A percentile compares a stretch with the other conserved stretches of the same genome.
These are phyloP conservation scores for Penicillium capsulatum DNA, from an alignment of 2,329 filamentous ascomycete species.

Conservation along the genomic window DNA sequence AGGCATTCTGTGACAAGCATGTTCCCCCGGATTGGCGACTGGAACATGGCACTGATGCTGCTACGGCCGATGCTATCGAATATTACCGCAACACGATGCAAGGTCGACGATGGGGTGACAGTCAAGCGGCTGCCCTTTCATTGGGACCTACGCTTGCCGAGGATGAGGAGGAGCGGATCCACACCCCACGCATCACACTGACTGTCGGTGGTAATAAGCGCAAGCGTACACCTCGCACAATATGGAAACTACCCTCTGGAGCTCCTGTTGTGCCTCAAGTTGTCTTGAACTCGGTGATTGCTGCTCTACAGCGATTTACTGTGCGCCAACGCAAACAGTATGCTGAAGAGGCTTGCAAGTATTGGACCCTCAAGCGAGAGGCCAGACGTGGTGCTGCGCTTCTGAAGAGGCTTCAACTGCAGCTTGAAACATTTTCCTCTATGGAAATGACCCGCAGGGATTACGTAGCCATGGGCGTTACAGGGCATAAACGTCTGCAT, in stretches of 20 bases:
- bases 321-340: constrained; percentile 86
- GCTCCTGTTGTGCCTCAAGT: constrained; percentile 89
- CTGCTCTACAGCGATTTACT: constrained; percentile 76
- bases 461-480: constrained; percentile 89
- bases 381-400: constrained; percentile 85
- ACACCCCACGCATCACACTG: constrained; percentile 50
- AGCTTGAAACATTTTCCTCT: constrained; percentile 93
- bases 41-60: constrained; percentile 76
- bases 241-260: constrained; percentile 90
- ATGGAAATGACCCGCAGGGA: constrained; percentile 96
- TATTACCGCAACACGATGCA: constrained; percentile 90
- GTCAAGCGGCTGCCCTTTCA: constrained; percentile 74
- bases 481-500: constrained; percentile 70
- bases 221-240: constrained; percentile 59
- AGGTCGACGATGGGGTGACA: constrained; percentile 86
- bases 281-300: constrained; percentile 80
- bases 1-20: constrained; percentile 95
- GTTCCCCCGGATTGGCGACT: constrained; percentile 83
- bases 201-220: constrained; percentile 57
- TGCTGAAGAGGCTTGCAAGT: constrained; percentile 86
- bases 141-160: constrained; percentile 67
- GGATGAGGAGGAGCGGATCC: constrained; percentile 38
- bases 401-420: constrained; percentile 85
- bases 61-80: constrained; percentile 76
- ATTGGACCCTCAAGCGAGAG: constrained; percentile 96